These are phyloP conservation scores for Conidiobolus incongruus DNA, from an alignment of 371 early-diverging fungal genomes.

Conservation along the genomic window DNA sequence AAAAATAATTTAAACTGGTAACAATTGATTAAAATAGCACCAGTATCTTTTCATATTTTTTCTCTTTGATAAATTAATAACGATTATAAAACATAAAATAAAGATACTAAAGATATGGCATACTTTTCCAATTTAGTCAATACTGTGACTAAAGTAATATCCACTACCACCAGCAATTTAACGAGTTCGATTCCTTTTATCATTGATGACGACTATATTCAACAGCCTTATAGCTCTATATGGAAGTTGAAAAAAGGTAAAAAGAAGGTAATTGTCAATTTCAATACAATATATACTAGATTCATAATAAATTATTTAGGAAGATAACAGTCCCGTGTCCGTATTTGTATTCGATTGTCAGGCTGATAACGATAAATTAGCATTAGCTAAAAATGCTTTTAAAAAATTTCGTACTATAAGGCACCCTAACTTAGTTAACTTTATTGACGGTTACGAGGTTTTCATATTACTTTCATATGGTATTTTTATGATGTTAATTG, in stretches of 20 bases:
- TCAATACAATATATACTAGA: neutral
- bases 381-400: constrained; percentile 71
- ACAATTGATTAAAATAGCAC: no score
- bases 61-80: no score
- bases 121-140: neutral
- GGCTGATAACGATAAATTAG: constrained; percentile 32
- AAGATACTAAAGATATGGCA: no score
- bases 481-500: neutral
- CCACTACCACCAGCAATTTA: neutral
- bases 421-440: constrained; percentile 71
- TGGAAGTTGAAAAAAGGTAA: constrained; percentile 62
- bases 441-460: constrained; percentile 72
- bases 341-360: constrained; percentile 68
- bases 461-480: neutral
- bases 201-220: neutral
- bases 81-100: no score
- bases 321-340: constrained; percentile 49
- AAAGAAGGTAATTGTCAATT: constrained; percentile 33
- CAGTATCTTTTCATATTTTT: no score
- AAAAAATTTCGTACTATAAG: constrained; percentile 68
- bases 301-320: constrained; percentile 14
- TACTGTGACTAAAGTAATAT: neutral
- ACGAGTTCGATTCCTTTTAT: neutral
- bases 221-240: neutral
- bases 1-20: no score